Percentiles rank a stretch among this genome's conserved stretches.
These are phyloP conservation scores for Knoxia roxburghii DNA, from an alignment of 257 asterid species.

Conservation along the genomic window DNA sequence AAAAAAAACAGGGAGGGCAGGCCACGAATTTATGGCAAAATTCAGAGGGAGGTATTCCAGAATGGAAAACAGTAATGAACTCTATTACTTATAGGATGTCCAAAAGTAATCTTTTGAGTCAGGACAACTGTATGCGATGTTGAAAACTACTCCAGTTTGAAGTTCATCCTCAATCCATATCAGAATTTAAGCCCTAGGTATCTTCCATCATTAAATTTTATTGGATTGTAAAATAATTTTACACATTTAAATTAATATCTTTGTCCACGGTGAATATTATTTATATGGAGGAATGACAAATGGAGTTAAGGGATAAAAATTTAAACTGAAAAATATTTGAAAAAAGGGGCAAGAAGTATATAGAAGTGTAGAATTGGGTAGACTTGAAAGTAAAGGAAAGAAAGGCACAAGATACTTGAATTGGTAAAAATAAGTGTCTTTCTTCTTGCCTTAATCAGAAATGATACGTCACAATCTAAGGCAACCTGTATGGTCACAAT, in stretches of 20 bases:
- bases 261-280: too few relatives aligned
- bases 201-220: too few relatives aligned
- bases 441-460: neutral
- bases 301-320: neutral
- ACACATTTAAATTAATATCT: too few relatives aligned
- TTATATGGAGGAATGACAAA: neutral
- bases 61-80: neutral
- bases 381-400: slow-evolving; percentile 6
- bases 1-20: too few relatives aligned
- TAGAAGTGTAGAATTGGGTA: slow-evolving; percentile 1
- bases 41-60: neutral
- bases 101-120: neutral
- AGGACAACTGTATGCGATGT: slow-evolving; percentile 3
- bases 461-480: slow-evolving; percentile 30
- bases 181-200: too few relatives aligned
- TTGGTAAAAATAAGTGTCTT: neutral
- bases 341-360: neutral
- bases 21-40: neutral
- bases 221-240: too few relatives aligned
- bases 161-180: too few relatives aligned
- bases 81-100: neutral
- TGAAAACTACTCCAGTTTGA: neutral
- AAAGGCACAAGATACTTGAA: slow-evolving; percentile 2
- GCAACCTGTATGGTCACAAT: slow-evolving; percentile 29
- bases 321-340: too few relatives aligned